Conservation (phyloP, 768 basidiomycete species). For the Suillus variegatus region DNA sequence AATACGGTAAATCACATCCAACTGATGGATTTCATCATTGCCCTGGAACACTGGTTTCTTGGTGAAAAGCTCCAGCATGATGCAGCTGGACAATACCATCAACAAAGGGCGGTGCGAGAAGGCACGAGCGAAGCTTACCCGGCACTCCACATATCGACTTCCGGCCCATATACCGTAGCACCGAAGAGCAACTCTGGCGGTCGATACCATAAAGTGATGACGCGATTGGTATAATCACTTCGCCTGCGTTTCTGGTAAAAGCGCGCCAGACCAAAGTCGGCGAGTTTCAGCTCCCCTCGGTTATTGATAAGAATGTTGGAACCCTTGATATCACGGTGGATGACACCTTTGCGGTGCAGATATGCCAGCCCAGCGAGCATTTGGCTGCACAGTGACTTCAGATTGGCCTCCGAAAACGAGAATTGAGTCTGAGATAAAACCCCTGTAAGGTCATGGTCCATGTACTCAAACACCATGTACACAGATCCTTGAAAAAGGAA, state of each 20-base stretch:
- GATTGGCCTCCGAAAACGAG: slow-evolving; percentile 78
- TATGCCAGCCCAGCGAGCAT: slow-evolving; percentile 95
- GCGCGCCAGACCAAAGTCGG: slow-evolving; percentile 95
- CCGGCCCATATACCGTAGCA: slow-evolving; percentile 93
- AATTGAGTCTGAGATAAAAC: slow-evolving; percentile 91
- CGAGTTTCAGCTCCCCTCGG: slow-evolving; percentile 91
- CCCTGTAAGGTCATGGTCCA: slow-evolving; percentile 98
- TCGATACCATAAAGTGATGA: slow-evolving; percentile 98
- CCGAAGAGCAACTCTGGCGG: slow-evolving; percentile 95
- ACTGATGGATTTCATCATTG: slow-evolving; percentile 95
- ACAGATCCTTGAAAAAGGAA: slow-evolving; percentile 66
- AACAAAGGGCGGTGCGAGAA: background rate
- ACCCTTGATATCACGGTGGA: slow-evolving; percentile 98
- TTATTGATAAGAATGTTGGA: slow-evolving; percentile 96
- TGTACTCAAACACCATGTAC: slow-evolving; percentile 99
- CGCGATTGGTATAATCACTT: slow-evolving; percentile 98
- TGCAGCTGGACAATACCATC: slow-evolving; percentile 61
- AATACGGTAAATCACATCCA: slow-evolving; percentile 89
- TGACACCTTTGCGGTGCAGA: slow-evolving; percentile 92
- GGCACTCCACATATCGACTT: slow-evolving; percentile 99
- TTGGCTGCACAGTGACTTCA: slow-evolving; percentile 95
- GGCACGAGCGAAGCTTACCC: slow-evolving; percentile 56
- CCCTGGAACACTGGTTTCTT: slow-evolving; percentile 98
- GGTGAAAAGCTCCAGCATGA: slow-evolving; percentile 96
- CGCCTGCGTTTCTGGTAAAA: slow-evolving; percentile 91